These are phyloP conservation scores for Globisporangium irregulare DNA, from an alignment of 352 stramenopile species.

Conservation along the genomic window DNA sequence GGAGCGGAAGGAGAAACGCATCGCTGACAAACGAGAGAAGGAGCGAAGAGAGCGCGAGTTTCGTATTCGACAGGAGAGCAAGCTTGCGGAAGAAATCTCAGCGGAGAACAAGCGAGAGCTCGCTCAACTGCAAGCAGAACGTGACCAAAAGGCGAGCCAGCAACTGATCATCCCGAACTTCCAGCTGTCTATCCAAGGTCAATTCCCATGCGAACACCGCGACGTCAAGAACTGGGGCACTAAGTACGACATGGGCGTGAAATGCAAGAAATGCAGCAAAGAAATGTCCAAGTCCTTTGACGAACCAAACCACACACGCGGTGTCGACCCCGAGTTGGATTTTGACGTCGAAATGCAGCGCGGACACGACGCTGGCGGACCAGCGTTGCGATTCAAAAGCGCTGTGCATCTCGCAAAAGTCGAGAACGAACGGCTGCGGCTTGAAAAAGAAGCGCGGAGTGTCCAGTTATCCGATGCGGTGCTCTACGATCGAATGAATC, in stretches of 20 bases:
- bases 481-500: slow-evolving; percentile 57
- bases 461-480: slow-evolving; percentile 48
- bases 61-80: slow-evolving; percentile 49
- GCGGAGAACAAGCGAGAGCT: slow-evolving; percentile 35
- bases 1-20: slow-evolving; percentile 55
- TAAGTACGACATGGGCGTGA: slow-evolving; percentile 50
- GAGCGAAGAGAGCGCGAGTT: slow-evolving; percentile 48
- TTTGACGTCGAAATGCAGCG: slow-evolving; percentile 49
- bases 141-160: slow-evolving; percentile 24
- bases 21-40: slow-evolving; percentile 39
- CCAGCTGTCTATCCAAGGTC: slow-evolving; percentile 29
- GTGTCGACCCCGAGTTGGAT: slow-evolving; percentile 48
- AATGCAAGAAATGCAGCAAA: slow-evolving; percentile 67
- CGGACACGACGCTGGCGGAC: slow-evolving; percentile 36
- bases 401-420: slow-evolving; percentile 39
- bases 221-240: slow-evolving; percentile 65
- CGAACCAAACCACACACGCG: slow-evolving; percentile 41
- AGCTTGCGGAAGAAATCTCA: slow-evolving; percentile 36
- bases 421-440: slow-evolving; percentile 55
- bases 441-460: slow-evolving; percentile 68
- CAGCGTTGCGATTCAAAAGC: slow-evolving; percentile 33
- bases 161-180: slow-evolving; percentile 67
- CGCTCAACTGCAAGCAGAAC: slow-evolving; percentile 24
- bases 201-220: slow-evolving; percentile 52
- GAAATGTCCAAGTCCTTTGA: slow-evolving; percentile 65